Evolutionary conservation across 2,329 filamentous ascomycete genomes (phyloP).

Genomic region (Penicillium brasilianum): DNA sequence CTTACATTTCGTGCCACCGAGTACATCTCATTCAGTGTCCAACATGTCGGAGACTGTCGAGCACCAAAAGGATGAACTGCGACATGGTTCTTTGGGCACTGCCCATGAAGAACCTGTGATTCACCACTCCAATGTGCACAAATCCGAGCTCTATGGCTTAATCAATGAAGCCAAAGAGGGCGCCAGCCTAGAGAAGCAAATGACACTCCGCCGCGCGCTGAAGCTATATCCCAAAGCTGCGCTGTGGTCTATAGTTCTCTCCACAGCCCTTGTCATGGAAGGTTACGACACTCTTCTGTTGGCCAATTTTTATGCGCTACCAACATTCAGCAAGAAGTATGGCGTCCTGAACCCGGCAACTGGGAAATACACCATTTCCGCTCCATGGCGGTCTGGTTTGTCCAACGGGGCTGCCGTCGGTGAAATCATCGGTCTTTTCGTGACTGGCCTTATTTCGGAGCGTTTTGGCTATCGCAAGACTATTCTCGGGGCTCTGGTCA

Average conservation of each 20-base stretch:
- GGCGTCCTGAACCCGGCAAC: neutral
- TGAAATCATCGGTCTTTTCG: neutral
- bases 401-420: neutral
- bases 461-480: neutral
- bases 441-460: neutral
- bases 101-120: neutral
- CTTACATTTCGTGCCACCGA: neutral
- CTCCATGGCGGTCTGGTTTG: neutral
- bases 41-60: neutral
- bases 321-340: neutral
- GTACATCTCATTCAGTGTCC: neutral
- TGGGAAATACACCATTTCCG: neutral
- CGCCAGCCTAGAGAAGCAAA: neutral
- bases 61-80: neutral
- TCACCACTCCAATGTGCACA: neutral
- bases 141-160: neutral
- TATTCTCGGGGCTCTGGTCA: neutral
- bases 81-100: neutral
- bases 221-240: neutral
- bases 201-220: neutral
- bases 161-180: constrained; percentile 1
- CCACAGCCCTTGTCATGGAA: neutral
- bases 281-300: neutral
- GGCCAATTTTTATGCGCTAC: neutral
- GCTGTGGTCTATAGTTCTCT: neutral